Evolutionary conservation across 768 basidiomycete genomes (phyloP).

Genomic region (Panellus pusillus): DNA sequence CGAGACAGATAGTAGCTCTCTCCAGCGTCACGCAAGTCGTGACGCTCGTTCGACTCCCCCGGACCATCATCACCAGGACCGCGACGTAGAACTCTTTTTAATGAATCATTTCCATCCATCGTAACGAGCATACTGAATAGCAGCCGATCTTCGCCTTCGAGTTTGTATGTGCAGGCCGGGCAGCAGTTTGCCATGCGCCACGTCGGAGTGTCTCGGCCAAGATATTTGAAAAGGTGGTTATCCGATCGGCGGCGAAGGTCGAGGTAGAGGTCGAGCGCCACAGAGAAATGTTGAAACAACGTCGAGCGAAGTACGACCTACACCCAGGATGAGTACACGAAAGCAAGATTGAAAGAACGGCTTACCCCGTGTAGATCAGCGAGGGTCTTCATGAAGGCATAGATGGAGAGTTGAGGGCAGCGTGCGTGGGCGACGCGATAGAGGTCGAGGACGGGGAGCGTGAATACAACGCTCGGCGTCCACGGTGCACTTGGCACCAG

Average conservation of each 20-base stretch:
- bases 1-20: slow-evolving; percentile 13
- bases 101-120: slow-evolving; percentile 33
- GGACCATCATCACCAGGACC: neutral
- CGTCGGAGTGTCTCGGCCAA: slow-evolving; percentile 28
- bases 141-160: slow-evolving; percentile 31
- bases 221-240: slow-evolving; percentile 17
- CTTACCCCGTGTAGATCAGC: slow-evolving; percentile 18
- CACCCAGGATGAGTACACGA: no score
- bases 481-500: slow-evolving; percentile 10
- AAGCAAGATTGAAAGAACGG: no score
- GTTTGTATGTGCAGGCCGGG: slow-evolving; percentile 36
- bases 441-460: slow-evolving; percentile 7
- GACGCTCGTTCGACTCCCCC: slow-evolving; percentile 6
- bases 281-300: slow-evolving; percentile 22
- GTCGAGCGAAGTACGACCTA: neutral
- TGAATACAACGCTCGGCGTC: slow-evolving; percentile 8
- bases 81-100: slow-evolving; percentile 16
- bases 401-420: slow-evolving; percentile 22
- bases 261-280: slow-evolving; percentile 38
- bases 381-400: slow-evolving; percentile 22
- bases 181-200: slow-evolving; percentile 36
- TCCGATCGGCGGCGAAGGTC: slow-evolving; percentile 23
- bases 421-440: slow-evolving; percentile 3
- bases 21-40: slow-evolving; percentile 7
- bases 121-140: slow-evolving; percentile 23